These are phyloP conservation scores for Diaporthe citri DNA, from an alignment of 2,329 filamentous ascomycete species.

Conservation along the genomic window DNA sequence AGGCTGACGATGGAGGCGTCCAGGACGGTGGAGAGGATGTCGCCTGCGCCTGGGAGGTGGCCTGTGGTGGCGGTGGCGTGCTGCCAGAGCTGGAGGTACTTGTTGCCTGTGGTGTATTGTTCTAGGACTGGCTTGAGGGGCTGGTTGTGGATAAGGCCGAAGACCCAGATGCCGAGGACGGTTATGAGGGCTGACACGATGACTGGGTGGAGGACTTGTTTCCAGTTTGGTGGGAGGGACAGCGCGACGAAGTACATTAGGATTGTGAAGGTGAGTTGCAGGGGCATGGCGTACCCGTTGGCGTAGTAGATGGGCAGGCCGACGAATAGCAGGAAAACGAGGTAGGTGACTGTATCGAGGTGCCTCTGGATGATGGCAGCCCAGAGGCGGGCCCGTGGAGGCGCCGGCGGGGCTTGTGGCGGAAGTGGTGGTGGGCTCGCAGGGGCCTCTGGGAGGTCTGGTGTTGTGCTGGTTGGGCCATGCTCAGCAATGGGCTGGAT, in stretches of 20 bases:
- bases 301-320: slow-evolving; percentile 68
- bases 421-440: slow-evolving; percentile 44
- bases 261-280: slow-evolving; percentile 61
- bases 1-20: slow-evolving; percentile 71
- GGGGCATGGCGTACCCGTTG: slow-evolving; percentile 64
- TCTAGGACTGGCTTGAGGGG: slow-evolving; percentile 56
- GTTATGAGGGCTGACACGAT: slow-evolving; percentile 67
- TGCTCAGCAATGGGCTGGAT: slow-evolving; percentile 13
- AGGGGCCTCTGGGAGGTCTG: slow-evolving; percentile 43
- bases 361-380: slow-evolving; percentile 59
- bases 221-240: slow-evolving; percentile 61
- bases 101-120: slow-evolving; percentile 64
- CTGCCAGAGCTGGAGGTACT: slow-evolving; percentile 66
- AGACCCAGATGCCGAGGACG: slow-evolving; percentile 65
- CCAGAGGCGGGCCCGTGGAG: slow-evolving; percentile 63
- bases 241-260: slow-evolving; percentile 65
- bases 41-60: slow-evolving; percentile 64
- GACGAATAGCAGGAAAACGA: slow-evolving; percentile 59
- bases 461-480: slow-evolving; percentile 38
- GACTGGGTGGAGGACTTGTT: slow-evolving; percentile 69
- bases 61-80: slow-evolving; percentile 44
- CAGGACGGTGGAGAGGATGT: slow-evolving; percentile 66
- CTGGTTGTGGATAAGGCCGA: slow-evolving; percentile 59
- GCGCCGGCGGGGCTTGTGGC: slow-evolving; percentile 56
- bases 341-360: slow-evolving; percentile 61